These are phyloP conservation scores for Microbotryomycetes sp. DNA, from an alignment of 1,284 basidiomycete genomes.

Conservation along the genomic window DNA sequence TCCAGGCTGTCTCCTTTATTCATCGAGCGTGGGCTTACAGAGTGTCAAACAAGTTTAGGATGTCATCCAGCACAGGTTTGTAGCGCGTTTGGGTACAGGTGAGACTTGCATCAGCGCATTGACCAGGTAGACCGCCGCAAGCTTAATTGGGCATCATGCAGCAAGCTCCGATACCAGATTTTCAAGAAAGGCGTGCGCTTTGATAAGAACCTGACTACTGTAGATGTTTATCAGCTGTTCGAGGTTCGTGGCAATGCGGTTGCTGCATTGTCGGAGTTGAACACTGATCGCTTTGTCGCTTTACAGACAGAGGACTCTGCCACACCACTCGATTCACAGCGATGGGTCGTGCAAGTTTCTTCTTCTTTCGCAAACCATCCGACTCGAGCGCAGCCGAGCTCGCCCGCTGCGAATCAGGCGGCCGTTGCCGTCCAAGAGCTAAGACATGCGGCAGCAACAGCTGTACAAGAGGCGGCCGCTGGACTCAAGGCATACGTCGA, in stretches of 20 bases:
- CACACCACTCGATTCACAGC: slow-evolving; percentile 5
- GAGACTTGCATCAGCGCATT: too few species aligned
- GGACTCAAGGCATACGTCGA: slow-evolving; percentile 21
- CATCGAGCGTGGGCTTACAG: slow-evolving; percentile 11
- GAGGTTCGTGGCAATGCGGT: slow-evolving; percentile 1
- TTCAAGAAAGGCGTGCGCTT: slow-evolving; percentile 10
- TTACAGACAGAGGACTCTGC: neutral
- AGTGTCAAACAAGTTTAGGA: slow-evolving; percentile 15
- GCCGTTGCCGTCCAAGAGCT: slow-evolving; percentile 6
- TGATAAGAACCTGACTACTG: slow-evolving; percentile 1
- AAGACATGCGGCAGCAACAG: slow-evolving; percentile 1
- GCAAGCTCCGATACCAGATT: neutral
- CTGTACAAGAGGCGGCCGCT: slow-evolving; percentile 4
- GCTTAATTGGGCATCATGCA: neutral
- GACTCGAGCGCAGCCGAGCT: neutral
- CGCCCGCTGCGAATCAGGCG: neutral
- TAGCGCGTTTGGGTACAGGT: slow-evolving; percentile 17
- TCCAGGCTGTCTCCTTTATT: slow-evolving; percentile 8
- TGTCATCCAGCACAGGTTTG: slow-evolving; percentile 6
- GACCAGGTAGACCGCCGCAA: neutral
- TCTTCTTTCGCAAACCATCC: slow-evolving; percentile 5
- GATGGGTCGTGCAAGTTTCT: slow-evolving; percentile 5
- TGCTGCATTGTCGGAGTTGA: neutral
- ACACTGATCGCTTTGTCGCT: neutral
- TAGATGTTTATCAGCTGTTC: slow-evolving; percentile 18